Conservation (phyloP, 2,329 filamentous ascomycete species). For the Xylariaceae sp. region DNA sequence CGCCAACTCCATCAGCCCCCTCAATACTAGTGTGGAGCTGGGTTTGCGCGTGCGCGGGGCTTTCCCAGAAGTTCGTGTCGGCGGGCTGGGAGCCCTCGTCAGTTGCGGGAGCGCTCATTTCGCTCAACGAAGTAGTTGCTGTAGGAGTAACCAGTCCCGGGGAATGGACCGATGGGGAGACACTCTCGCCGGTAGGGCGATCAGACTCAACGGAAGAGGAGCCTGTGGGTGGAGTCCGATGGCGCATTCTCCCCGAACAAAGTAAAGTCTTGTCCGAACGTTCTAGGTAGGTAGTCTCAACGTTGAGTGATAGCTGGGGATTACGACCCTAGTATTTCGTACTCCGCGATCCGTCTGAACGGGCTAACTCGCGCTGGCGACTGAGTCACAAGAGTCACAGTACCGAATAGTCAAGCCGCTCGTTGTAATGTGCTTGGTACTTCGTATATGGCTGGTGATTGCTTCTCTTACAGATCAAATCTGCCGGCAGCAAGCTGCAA, state of each 20-base stretch:
- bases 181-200: slow-evolving; percentile 24
- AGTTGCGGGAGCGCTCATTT: neutral
- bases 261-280: neutral
- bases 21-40: slow-evolving; percentile 1
- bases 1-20: slow-evolving; percentile 4
- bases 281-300: too few species aligned
- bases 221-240: slow-evolving; percentile 21
- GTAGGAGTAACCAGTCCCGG: neutral
- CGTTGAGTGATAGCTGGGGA: neutral
- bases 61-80: slow-evolving; percentile 1
- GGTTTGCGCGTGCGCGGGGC: slow-evolving; percentile 2
- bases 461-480: slow-evolving; percentile 9
- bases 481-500: neutral
- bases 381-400: neutral
- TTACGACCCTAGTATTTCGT: neutral
- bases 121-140: slow-evolving; percentile 12
- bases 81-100: slow-evolving; percentile 5
- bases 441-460: slow-evolving; percentile 5
- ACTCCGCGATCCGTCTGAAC: neutral
- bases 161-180: slow-evolving; percentile 5
- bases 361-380: slow-evolving; percentile 11
- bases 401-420: slow-evolving; percentile 10
- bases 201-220: slow-evolving; percentile 25
- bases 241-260: slow-evolving; percentile 15
- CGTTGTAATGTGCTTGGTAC: neutral